These are phyloP conservation scores for Trichomonas gallinae DNA, from an alignment of 208 protist species.

Conservation along the genomic window DNA sequence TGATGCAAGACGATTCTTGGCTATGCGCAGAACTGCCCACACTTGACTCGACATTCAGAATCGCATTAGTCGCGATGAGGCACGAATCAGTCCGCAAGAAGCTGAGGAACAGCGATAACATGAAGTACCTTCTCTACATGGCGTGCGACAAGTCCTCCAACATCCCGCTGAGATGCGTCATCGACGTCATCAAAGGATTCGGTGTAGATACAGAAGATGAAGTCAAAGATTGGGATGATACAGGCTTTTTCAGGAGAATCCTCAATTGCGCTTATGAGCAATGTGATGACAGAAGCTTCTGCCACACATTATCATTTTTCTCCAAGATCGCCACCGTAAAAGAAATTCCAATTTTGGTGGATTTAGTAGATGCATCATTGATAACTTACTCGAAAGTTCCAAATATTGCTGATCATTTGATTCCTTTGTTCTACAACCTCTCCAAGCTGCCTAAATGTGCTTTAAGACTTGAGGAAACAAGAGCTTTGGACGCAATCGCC, in stretches of 20 bases:
- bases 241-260: not conserved
- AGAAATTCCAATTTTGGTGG: not conserved
- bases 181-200: not conserved
- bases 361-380: not conserved
- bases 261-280: not conserved
- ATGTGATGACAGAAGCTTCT: not conserved
- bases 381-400: not conserved
- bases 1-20: not conserved
- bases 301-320: not conserved
- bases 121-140: not conserved
- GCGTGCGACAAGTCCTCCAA: not conserved
- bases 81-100: not conserved
- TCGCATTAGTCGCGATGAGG: not conserved
- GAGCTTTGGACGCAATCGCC: not conserved
- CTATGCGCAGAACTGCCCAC: not conserved
- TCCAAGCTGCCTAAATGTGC: not conserved
- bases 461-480: not conserved
- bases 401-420: not conserved
- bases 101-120: not conserved
- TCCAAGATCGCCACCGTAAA: not conserved
- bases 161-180: not conserved
- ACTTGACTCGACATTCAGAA: not conserved
- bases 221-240: not conserved
- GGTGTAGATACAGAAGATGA: not conserved
- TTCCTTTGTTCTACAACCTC: not conserved